Base-by-base conservation (phyloP, 441 rosid genomes). In the Jatropha podagrica region DNA sequence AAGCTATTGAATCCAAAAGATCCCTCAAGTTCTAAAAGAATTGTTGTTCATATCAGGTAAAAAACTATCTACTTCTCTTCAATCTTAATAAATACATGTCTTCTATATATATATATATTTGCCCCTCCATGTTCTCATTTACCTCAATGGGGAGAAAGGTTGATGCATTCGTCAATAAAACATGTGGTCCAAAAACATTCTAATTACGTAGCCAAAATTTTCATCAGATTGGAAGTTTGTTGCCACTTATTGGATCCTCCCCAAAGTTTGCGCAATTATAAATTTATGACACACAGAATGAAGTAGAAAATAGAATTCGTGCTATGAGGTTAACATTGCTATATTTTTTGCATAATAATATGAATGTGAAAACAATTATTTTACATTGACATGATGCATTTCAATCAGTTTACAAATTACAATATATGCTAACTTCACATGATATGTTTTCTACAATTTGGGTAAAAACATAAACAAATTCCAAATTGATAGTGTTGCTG, bases 121-220 rank as follows among this genome's bases (percentile, higher is more conserved):
- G 32, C 15, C 73, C 73, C 20, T 18, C 18, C 1, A 67, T 78
- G 48, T 74, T 74, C 11, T 9, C 58, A 3, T 74, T 74, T 7
- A 74, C 78, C 1, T 74, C 71, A 2, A 61, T 78, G 54, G 71
- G 81, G 0, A 71, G 74, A n/a, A 74, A 62, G n/a, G 11, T 78
- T 20, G 71, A 78, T 40, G 14, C 0, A 1, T 32, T 41, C 0
- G 4, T 68, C 17, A 78, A 78, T 56, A 2, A 59, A 8, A 52
- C 51, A 14, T 5, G 13, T 5, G 71, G 78, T 3, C 61, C 71
- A 0, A 68, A 64, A 59, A 42, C 54, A 1, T 78, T 68, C 27
- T 3, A 14, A 9, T 0, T 78, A 17, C 12, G 4, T n/a, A 55
- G 70, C 0, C 56, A 68, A 12, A 68, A 59, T 44, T 38, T 37